phyloP scores from a whole-genome alignment of 805 yeast genomes.

The Candida parachauliodes region DNA sequence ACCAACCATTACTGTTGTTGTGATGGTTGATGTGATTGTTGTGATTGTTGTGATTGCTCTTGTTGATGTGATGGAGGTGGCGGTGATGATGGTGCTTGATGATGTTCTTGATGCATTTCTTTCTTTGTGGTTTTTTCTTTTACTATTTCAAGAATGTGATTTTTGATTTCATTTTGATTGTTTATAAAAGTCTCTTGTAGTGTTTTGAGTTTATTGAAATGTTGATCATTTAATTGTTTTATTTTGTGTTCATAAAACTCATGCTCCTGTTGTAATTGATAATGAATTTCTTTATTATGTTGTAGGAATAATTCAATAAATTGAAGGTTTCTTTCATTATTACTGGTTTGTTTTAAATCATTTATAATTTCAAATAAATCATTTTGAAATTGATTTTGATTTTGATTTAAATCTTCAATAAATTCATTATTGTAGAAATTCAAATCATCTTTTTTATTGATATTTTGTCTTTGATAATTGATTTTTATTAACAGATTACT shows the following conservation, averaged over 20 bases:
- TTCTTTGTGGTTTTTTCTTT: conserved; percentile 2
- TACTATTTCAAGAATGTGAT: conserved; percentile 10
- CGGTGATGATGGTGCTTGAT: too few relatives aligned
- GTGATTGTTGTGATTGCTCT: too few relatives aligned
- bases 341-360: background rate
- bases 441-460: background rate
- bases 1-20: too few relatives aligned
- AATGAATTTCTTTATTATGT: conserved; percentile 6
- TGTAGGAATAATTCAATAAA: conserved; percentile 10
- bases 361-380: background rate
- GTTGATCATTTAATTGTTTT: conserved; percentile 5
- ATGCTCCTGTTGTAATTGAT: conserved; percentile 8
- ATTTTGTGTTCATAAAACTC: conserved; percentile 9
- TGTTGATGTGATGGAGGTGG: too few relatives aligned
- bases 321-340: background rate
- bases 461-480: conserved; percentile 1
- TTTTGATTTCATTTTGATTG: conserved; percentile 12
- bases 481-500: conserved; percentile 5
- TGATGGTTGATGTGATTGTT: too few relatives aligned
- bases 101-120: too few relatives aligned
- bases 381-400: background rate
- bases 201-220: conserved; percentile 7
- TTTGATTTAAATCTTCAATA: background rate
- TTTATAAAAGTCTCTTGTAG: conserved; percentile 9
- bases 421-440: background rate